phyloP scores from a whole-genome alignment of 2,329 filamentous ascomycete species.

The Penicillium sp. region DNA sequence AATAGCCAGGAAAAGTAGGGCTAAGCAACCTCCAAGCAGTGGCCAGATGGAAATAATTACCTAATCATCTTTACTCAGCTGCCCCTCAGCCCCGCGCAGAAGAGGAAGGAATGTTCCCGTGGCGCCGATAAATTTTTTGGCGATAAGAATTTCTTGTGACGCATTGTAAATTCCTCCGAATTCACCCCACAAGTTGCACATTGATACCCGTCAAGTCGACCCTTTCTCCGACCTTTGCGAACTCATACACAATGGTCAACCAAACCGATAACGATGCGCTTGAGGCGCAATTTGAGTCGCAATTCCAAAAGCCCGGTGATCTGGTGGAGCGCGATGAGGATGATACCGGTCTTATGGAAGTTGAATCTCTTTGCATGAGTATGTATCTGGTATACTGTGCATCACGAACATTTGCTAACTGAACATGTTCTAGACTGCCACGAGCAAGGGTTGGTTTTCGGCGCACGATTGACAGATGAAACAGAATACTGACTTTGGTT shows the following conservation, averaged over 20 bases:
- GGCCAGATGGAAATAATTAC: not conserved
- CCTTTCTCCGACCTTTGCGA: not conserved
- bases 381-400: not conserved
- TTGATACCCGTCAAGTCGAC: not conserved
- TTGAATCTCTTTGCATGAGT: constrained; percentile 79
- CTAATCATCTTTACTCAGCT: constrained; percentile 18
- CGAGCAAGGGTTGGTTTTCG: constrained; percentile 66
- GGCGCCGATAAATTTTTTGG: constrained; percentile 23
- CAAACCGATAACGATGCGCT: constrained; percentile 24
- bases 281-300: constrained; percentile 27
- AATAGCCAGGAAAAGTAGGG: too few relatives aligned
- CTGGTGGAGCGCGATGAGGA: constrained; percentile 40
- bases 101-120: constrained; percentile 35
- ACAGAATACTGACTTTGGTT: not conserved
- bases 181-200: not conserved
- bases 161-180: not conserved
- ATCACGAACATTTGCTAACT: not conserved
- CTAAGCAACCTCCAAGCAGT: not conserved
- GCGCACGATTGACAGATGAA: not conserved
- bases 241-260: constrained; percentile 29
- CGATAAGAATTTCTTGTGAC: constrained; percentile 13
- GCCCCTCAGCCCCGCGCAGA: constrained; percentile 26
- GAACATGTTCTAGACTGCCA: constrained; percentile 58
- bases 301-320: constrained; percentile 43
- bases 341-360: constrained; percentile 46